Evolutionary conservation across 73 alveolate genomes (phyloP).

Genomic region (Symbiodinium natans): DNA sequence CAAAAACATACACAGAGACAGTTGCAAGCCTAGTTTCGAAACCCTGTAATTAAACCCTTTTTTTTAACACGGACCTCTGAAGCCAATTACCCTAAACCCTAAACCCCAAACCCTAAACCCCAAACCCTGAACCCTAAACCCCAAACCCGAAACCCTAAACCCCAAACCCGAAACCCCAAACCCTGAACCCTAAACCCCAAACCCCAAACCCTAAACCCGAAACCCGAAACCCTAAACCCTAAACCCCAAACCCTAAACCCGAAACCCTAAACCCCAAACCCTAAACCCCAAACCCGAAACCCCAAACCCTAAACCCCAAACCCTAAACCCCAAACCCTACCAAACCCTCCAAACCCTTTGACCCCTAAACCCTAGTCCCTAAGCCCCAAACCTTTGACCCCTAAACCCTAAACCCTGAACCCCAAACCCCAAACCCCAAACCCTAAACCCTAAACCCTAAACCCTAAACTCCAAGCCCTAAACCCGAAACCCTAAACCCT

Average conservation of each 20-base stretch:
- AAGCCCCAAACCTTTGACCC: neutral
- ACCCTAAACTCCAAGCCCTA: no score
- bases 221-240: neutral
- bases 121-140: no score
- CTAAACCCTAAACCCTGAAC: neutral
- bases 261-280: neutral
- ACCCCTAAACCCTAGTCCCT: neutral
- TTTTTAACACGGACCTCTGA: no score
- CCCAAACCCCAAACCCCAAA: neutral
- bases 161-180: neutral
- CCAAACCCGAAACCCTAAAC: no score
- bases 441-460: neutral
- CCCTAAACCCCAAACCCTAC: neutral
- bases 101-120: no score
- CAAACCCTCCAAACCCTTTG: neutral
- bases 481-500: neutral
- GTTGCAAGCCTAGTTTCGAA: no score
- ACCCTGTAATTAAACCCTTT: no score
- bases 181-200: neutral
- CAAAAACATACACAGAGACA: no score
- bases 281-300: neutral
- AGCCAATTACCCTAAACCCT: no score
- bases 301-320: neutral
- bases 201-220: neutral
- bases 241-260: neutral